Conservation (phyloP, 2,329 filamentous ascomycete species). For the Aureobasidium sp. region DNA sequence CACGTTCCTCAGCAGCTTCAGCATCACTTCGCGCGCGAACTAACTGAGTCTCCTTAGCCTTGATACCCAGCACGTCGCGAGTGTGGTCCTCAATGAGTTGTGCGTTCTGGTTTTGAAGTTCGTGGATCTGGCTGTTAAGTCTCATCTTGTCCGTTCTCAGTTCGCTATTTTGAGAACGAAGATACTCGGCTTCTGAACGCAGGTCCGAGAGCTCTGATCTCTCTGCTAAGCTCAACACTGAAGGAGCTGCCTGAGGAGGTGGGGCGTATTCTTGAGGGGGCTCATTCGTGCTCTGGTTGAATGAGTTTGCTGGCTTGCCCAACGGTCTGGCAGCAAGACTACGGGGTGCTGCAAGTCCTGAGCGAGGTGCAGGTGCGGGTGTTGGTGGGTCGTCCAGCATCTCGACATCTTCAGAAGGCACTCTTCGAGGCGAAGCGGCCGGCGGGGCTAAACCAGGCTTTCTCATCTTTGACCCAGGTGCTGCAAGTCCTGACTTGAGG, state of each 20-base stretch:
- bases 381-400: constrained; percentile 25
- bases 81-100: constrained; percentile 96
- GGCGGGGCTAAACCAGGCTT: constrained; percentile 29
- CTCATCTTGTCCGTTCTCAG: constrained; percentile 72
- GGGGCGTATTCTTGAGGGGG: constrained; percentile 20
- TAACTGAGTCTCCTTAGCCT: constrained; percentile 92
- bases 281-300: constrained; percentile 44
- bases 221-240: constrained; percentile 68
- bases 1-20: constrained; percentile 77
- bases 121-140: constrained; percentile 77
- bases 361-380: constrained; percentile 31
- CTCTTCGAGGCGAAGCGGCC: constrained; percentile 25
- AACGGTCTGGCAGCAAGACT: constrained; percentile 81
- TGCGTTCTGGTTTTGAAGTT: constrained; percentile 94
- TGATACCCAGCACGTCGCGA: constrained; percentile 87
- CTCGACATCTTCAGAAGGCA: constrained; percentile 44
- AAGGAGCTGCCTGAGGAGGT: constrained; percentile 39
- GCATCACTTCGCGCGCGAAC: constrained; percentile 85
- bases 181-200: constrained; percentile 69
- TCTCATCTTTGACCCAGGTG: constrained; percentile 32
- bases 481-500: constrained; percentile 31
- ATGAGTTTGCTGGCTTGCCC: constrained; percentile 60
- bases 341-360: constrained; percentile 36
- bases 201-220: constrained; percentile 88
- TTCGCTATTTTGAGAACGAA: constrained; percentile 69